phyloP scores from a whole-genome alignment of 495 filamentous ascomycete species.

The Penicillium coprophilum region DNA sequence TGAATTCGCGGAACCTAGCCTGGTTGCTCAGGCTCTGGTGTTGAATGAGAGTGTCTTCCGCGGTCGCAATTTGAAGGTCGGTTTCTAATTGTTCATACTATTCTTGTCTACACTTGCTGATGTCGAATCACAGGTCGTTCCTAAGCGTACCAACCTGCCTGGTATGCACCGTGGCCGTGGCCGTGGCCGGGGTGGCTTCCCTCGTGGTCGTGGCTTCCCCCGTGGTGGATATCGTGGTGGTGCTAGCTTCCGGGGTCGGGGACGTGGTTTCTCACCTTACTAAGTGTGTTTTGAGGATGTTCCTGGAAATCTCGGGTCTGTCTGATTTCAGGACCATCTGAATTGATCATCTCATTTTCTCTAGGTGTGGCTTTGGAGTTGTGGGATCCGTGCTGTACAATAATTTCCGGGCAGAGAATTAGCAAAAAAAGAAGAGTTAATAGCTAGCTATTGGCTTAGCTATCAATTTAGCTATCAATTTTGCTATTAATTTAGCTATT shows the following conservation, averaged over 20 bases:
- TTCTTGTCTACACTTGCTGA: slow-evolving; percentile 1
- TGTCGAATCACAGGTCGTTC: slow-evolving; percentile 64
- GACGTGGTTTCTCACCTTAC: slow-evolving; percentile 80
- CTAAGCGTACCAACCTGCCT: slow-evolving; percentile 95
- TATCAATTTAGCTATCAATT: no score
- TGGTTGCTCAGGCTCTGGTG: slow-evolving; percentile 90
- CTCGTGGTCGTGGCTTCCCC: slow-evolving; percentile 64
- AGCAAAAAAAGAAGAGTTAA: slow-evolving; percentile 3
- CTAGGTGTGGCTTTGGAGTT: slow-evolving; percentile 36
- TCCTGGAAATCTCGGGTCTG: slow-evolving; percentile 9
- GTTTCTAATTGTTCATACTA: slow-evolving; percentile 9
- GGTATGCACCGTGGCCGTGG: slow-evolving; percentile 82
- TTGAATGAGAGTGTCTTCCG: slow-evolving; percentile 97
- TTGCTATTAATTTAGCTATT: not conserved
- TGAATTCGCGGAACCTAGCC: slow-evolving; percentile 92
- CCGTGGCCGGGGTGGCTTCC: slow-evolving; percentile 65
- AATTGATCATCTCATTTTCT: slow-evolving; percentile 16
- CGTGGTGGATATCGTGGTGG: slow-evolving; percentile 78
- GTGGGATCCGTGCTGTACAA: slow-evolving; percentile 36
- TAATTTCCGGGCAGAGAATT: slow-evolving; percentile 28
- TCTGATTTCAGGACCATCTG: slow-evolving; percentile 7
- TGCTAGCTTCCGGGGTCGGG: slow-evolving; percentile 73
- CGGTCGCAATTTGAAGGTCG: slow-evolving; percentile 89
- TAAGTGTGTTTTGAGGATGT: slow-evolving; percentile 38
- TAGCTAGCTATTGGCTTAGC: not conserved